A percentile compares a stretch with the other conserved stretches of the same genome.
These are phyloP conservation scores for Clarireedia paspali DNA, from an alignment of 2,329 filamentous ascomycete genomes.

Conservation along the genomic window DNA sequence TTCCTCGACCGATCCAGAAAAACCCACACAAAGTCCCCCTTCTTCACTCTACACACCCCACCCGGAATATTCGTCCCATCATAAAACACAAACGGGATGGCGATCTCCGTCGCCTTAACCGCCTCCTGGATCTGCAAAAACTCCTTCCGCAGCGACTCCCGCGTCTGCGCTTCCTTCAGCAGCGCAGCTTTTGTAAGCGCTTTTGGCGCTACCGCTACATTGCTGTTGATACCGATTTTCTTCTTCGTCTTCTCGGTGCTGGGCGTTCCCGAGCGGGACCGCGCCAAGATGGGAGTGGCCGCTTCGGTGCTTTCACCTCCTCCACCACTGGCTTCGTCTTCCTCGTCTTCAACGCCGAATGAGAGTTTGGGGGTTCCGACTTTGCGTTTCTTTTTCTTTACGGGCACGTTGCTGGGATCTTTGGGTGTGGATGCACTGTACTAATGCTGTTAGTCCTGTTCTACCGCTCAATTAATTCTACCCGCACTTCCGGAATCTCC, in stretches of 20 bases:
- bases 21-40: slow-evolving; percentile 88
- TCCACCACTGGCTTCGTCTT: slow-evolving; percentile 18
- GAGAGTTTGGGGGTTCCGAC: slow-evolving; percentile 43
- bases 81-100: slow-evolving; percentile 94
- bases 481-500: background rate
- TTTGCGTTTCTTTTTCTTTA: slow-evolving; percentile 41
- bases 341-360: slow-evolving; percentile 51
- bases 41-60: slow-evolving; percentile 78
- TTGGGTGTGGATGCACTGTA: slow-evolving; percentile 36
- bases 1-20: slow-evolving; percentile 89
- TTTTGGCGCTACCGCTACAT: slow-evolving; percentile 60
- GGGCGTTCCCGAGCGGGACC: slow-evolving; percentile 28
- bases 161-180: slow-evolving; percentile 69
- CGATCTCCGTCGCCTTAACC: slow-evolving; percentile 82
- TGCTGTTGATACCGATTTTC: slow-evolving; percentile 55
- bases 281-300: slow-evolving; percentile 28
- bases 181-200: slow-evolving; percentile 68
- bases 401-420: slow-evolving; percentile 22
- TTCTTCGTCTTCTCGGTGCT: slow-evolving; percentile 23
- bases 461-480: background rate
- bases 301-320: slow-evolving; percentile 31
- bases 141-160: slow-evolving; percentile 67
- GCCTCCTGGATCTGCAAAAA: slow-evolving; percentile 77
- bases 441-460: slow-evolving; percentile 24
- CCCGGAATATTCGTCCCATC: slow-evolving; percentile 87